Percentiles rank a stretch among this genome's conserved stretches.
Evolutionary conservation across 1,139 yeast species (phyloP).

Genomic region (Blastobotrys aristatus): DNA sequence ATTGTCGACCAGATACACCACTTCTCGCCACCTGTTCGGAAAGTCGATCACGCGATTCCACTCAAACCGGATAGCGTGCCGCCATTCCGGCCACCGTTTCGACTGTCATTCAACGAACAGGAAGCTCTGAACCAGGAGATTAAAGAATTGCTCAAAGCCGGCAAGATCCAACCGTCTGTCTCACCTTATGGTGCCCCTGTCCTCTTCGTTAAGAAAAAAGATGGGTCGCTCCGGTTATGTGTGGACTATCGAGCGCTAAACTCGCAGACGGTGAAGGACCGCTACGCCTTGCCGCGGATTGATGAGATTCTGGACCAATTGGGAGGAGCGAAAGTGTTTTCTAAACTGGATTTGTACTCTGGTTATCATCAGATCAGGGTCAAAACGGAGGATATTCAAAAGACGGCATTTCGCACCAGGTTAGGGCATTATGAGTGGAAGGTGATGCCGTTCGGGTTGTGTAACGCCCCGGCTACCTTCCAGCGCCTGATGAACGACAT

Average conservation of each 20-base stretch:
- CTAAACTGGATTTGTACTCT: conserved; percentile 22
- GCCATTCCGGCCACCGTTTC: background rate
- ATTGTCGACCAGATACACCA: no score
- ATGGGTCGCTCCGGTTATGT: conserved; percentile 20
- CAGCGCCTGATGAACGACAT: conserved; percentile 20
- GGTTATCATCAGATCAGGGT: conserved; percentile 24
- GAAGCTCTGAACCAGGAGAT: background rate
- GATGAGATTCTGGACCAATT: conserved; percentile 6
- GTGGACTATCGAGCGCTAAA: conserved; percentile 19
- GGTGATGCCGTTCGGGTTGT: conserved; percentile 27
- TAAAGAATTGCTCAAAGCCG: conserved; percentile 15
- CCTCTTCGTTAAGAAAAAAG: conserved; percentile 22
- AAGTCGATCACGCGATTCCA: background rate
- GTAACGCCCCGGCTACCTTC: conserved; percentile 25
- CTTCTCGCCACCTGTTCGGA: no score
- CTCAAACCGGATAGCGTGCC: background rate
- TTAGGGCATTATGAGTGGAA: conserved; percentile 23
- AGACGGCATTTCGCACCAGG: conserved; percentile 22
- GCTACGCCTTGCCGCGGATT: conserved; percentile 4
- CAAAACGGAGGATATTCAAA: conserved; percentile 15
- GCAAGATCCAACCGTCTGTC: conserved; percentile 19
- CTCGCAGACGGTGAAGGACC: conserved; percentile 14
- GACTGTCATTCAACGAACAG: background rate
- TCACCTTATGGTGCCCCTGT: conserved; percentile 25
- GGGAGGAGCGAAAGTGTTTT: conserved; percentile 13